A percentile compares a stretch with the other conserved stretches of the same genome.
Conservation (phyloP, 2,329 filamentous ascomycete genomes). For the Sordariomycetes sp. region DNA sequence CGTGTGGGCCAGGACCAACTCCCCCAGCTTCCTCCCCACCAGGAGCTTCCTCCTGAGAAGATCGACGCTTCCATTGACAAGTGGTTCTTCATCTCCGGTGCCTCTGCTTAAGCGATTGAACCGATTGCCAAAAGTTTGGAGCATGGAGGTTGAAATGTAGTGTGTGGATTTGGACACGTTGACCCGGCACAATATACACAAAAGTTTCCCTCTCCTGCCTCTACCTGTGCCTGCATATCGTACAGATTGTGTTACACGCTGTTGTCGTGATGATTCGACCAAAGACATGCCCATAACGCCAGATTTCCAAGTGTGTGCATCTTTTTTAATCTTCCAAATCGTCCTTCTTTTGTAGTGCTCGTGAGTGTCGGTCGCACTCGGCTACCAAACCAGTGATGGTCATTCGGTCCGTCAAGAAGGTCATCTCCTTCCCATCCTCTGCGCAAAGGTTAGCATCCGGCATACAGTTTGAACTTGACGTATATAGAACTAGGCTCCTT, state of each 20-base stretch:
- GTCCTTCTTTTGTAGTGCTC: conserved; percentile 71
- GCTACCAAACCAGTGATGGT: conserved; percentile 80
- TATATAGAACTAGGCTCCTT: conserved; percentile 59
- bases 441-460: conserved; percentile 6
- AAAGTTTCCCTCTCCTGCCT: conserved; percentile 8
- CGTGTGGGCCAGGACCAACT: conserved; percentile 62
- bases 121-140: background rate
- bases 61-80: conserved; percentile 98
- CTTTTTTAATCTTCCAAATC: conserved; percentile 51
- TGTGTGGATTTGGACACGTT: background rate
- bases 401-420: conserved; percentile 69
- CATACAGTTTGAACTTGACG: conserved; percentile 76
- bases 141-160: background rate
- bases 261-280: background rate
- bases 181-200: conserved; percentile 17
- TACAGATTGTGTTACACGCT: conserved; percentile 1
- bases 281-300: conserved; percentile 17
- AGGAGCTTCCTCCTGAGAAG: conserved; percentile 76
- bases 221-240: conserved; percentile 1
- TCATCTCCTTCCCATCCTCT: conserved; percentile 92
- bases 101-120: conserved; percentile 55
- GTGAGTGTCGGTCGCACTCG: conserved; percentile 84
- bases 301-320: conserved; percentile 13
- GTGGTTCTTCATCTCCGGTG: conserved; percentile 99
- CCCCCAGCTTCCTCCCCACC: conserved; percentile 65